Evolutionary conservation across 257 asterid genomes (phyloP).

Genomic region (Solanum virginianum): DNA sequence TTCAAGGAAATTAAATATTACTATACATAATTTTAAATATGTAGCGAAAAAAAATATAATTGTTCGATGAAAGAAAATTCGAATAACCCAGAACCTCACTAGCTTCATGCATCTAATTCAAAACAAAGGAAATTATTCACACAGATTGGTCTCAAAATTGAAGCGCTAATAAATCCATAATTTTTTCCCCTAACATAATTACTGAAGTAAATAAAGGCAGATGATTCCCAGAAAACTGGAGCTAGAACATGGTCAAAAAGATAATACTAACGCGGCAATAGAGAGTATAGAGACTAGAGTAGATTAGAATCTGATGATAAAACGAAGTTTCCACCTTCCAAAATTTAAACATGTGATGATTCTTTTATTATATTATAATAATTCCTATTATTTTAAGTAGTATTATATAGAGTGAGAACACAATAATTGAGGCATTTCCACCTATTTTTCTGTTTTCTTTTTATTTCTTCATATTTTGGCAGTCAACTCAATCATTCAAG

Average conservation of each 20-base stretch:
- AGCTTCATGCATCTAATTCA: too few species aligned
- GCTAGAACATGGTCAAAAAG: neutral
- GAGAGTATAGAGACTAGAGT: neutral
- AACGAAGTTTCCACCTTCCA: neutral
- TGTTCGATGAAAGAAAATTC: too few species aligned
- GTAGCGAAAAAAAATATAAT: too few species aligned
- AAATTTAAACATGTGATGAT: neutral
- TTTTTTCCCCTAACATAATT: neutral
- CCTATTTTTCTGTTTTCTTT: neutral
- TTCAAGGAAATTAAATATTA: too few species aligned
- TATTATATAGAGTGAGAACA: neutral
- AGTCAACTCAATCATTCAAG: neutral
- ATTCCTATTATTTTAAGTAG: neutral
- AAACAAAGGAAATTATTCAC: neutral
- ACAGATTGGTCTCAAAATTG: neutral
- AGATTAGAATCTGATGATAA: neutral
- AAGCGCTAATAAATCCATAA: neutral
- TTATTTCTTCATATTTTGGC: neutral
- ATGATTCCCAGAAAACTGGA: neutral
- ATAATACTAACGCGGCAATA: neutral
- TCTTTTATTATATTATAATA: neutral
- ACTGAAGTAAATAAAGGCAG: neutral
- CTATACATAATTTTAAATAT: too few species aligned
- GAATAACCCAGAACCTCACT: too few species aligned
- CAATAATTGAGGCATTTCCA: neutral